Conservation (phyloP, 2,329 filamentous ascomycete genomes). For the Sporothrix brunneoviolacea region DNA sequence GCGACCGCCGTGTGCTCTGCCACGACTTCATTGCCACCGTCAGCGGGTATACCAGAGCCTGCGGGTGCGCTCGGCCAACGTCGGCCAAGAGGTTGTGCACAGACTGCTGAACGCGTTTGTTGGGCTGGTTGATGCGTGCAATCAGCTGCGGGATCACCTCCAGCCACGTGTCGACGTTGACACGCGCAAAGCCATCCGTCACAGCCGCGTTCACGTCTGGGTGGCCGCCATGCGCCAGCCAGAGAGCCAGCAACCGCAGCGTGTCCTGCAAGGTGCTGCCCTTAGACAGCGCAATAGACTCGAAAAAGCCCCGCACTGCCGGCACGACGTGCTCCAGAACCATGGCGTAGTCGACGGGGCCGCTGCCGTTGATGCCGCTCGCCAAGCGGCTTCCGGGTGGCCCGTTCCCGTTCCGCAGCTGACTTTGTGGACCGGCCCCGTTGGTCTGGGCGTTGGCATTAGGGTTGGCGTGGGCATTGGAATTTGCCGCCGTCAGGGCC, state of each 20-base stretch:
- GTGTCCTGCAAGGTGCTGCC: conserved; percentile 95
- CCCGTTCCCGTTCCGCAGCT: neutral
- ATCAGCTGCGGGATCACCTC: conserved; percentile 97
- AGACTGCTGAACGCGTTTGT: conserved; percentile 76
- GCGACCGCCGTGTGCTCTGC: conserved; percentile 73
- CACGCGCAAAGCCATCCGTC: conserved; percentile 80
- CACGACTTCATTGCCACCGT: conserved; percentile 96
- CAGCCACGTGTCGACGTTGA: conserved; percentile 97
- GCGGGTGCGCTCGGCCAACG: conserved; percentile 88
- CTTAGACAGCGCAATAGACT: conserved; percentile 85
- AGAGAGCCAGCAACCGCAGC: conserved; percentile 82
- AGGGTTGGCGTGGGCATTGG: neutral
- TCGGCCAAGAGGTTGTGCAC: conserved; percentile 90
- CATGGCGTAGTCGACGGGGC: conserved; percentile 56
- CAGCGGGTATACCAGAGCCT: conserved; percentile 91
- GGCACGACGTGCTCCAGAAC: conserved; percentile 87
- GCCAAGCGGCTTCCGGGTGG: neutral
- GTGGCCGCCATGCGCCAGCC: conserved; percentile 90
- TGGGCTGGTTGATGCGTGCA: conserved; percentile 93
- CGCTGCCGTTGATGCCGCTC: conserved; percentile 21
- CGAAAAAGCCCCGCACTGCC: conserved; percentile 93
- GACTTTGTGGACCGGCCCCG: neutral
- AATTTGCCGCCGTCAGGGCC: conserved; percentile 48
- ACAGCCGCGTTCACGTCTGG: conserved; percentile 83
- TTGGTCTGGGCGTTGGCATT: neutral